Conservation (phyloP, 2,329 filamentous ascomycete species). For the Ceratocystis cacaofunesta region DNA sequence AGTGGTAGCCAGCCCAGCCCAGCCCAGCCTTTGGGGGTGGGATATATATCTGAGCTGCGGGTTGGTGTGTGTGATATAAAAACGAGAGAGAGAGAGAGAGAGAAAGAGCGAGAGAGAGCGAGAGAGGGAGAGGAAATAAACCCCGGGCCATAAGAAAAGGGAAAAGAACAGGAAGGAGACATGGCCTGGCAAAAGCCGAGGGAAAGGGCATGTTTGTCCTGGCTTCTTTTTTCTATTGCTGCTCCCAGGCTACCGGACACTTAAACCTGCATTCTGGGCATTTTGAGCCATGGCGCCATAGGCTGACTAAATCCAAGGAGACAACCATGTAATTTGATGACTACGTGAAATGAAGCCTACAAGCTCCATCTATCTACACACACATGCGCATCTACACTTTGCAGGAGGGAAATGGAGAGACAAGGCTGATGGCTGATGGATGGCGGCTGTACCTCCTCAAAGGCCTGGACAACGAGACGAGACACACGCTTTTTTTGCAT, state of each 20-base stretch:
- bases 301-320: constrained; percentile 3
- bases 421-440: no score
- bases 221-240: background rate
- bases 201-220: background rate
- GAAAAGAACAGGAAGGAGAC: constrained; percentile 1
- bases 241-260: constrained; percentile 12
- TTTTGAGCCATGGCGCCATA: constrained; percentile 16
- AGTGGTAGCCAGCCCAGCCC: no score
- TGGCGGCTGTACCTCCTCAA: no score
- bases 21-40: no score
- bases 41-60: no score
- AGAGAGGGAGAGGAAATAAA: background rate
- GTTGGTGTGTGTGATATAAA: background rate
- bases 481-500: no score
- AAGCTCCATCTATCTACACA: no score
- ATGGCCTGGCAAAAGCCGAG: background rate
- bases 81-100: background rate
- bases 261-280: constrained; percentile 15
- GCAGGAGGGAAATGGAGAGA: no score
- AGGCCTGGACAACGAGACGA: no score
- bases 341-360: no score
- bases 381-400: no score
- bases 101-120: background rate
- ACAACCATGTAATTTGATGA: background rate
- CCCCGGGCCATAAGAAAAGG: background rate